Evolutionary conservation across 345 rosid species (phyloP).

Genomic region (Citrus glauca): DNA sequence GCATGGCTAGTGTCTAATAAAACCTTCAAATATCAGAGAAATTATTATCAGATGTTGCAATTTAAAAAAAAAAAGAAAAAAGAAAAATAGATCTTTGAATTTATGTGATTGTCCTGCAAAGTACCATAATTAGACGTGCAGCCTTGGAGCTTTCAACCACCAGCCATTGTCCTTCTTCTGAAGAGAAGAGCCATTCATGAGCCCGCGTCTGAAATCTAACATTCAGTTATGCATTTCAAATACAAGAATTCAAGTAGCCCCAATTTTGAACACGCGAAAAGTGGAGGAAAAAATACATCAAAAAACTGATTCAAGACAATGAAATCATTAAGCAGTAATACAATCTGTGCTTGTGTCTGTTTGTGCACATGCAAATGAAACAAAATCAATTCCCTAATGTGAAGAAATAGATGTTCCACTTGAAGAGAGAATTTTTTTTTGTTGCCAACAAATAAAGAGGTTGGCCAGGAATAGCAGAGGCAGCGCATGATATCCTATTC

Average conservation of each 20-base stretch:
- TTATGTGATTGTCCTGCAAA: not conserved
- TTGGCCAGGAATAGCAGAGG: not conserved
- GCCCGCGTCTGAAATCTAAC: conserved; percentile 71
- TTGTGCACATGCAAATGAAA: not conserved
- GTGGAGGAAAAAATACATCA: not conserved
- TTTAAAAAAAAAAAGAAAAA: not conserved
- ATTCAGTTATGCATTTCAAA: conserved; percentile 29
- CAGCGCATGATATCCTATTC: not conserved
- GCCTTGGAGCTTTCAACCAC: conserved; percentile 81
- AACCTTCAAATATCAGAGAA: conserved; percentile 48
- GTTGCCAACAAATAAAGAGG: not conserved
- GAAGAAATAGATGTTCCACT: not conserved
- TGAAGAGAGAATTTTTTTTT: not conserved
- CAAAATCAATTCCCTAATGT: not conserved
- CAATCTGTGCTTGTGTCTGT: too few relatives aligned
- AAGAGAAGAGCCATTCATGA: conserved; percentile 94
- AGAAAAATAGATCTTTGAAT: not conserved
- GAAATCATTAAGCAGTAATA: not conserved
- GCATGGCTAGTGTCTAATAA: conserved; percentile 56
- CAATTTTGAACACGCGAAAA: not conserved
- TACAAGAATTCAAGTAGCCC: conserved; percentile 5
- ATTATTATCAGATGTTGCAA: conserved; percentile 15
- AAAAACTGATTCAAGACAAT: not conserved
- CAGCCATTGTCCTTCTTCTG: conserved; percentile 97
- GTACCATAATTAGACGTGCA: conserved; percentile 93